These are phyloP conservation scores for Scedosporium apiospermum DNA, from an alignment of 2,329 filamentous ascomycete genomes.

Conservation along the genomic window DNA sequence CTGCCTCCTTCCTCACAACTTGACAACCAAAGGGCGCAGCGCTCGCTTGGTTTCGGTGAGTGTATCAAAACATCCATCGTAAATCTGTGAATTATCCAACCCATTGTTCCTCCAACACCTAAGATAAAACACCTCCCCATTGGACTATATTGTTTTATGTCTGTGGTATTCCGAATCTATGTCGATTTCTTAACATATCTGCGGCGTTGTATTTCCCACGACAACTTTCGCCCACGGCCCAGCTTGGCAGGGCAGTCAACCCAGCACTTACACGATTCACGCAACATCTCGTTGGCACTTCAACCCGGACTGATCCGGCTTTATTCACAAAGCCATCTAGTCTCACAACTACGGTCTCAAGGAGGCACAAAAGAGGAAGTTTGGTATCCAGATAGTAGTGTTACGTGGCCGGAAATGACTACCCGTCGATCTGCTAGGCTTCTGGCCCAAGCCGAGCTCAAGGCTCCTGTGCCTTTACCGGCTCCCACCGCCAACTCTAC, in stretches of 20 bases:
- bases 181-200: no score
- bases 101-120: background rate
- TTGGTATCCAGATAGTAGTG: background rate
- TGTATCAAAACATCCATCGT: background rate
- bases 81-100: background rate
- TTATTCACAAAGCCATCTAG: background rate
- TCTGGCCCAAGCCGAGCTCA: slow-evolving; percentile 1
- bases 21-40: background rate
- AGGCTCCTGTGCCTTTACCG: background rate
- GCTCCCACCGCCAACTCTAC: background rate
- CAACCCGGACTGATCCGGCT: background rate
- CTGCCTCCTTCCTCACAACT: background rate
- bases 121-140: background rate
- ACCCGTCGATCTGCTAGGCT: slow-evolving; percentile 5
- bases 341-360: background rate
- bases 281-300: background rate
- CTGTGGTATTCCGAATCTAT: no score
- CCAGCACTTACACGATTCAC: background rate
- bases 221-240: background rate
- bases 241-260: background rate
- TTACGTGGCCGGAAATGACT: background rate
- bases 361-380: background rate
- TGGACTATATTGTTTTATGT: background rate
- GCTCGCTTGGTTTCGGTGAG: background rate
- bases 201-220: no score